A percentile compares a stretch with the other conserved stretches of the same genome.
These are phyloP conservation scores for Paraglomus brasilianum DNA, from an alignment of 192 early-diverging fungal species.

Conservation along the genomic window DNA sequence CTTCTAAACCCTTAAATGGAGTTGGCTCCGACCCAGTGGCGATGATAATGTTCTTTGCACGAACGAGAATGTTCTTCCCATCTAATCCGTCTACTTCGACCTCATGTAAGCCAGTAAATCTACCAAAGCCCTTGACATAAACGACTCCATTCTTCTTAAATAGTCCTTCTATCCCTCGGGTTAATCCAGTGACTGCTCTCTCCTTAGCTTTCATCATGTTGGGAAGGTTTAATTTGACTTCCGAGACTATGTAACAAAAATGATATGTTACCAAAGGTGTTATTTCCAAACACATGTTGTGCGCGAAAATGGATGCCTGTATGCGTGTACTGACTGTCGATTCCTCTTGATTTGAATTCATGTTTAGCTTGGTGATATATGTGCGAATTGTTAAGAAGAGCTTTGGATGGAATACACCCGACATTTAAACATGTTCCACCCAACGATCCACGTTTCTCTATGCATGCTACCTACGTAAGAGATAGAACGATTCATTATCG, in stretches of 20 bases:
- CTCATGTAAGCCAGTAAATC: slow-evolving; percentile 74
- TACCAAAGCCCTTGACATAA: slow-evolving; percentile 92
- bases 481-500: background rate
- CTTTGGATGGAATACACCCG: slow-evolving; percentile 99
- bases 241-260: slow-evolving; percentile 56
- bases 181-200: slow-evolving; percentile 83
- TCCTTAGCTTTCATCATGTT: slow-evolving; percentile 92
- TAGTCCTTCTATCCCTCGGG: slow-evolving; percentile 88
- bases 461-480: slow-evolving; percentile 76
- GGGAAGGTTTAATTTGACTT: slow-evolving; percentile 80
- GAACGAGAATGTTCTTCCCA: slow-evolving; percentile 70
- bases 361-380: slow-evolving; percentile 92
- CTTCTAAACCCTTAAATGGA: slow-evolving; percentile 89
- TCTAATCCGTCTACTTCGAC: slow-evolving; percentile 79
- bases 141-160: slow-evolving; percentile 99
- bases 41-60: slow-evolving; percentile 96
- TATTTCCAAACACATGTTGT: background rate
- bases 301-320: background rate
- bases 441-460: slow-evolving; percentile 93
- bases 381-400: slow-evolving; percentile 98
- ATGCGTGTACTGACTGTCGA: slow-evolving; percentile 64
- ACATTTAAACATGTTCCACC: slow-evolving; percentile 99
- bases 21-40: slow-evolving; percentile 96
- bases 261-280: background rate
- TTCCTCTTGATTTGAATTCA: slow-evolving; percentile 90